A percentile compares a stretch with the other conserved stretches of the same genome.
Conservation (phyloP, 83 land plant species). For the Larix sibirica region DNA sequence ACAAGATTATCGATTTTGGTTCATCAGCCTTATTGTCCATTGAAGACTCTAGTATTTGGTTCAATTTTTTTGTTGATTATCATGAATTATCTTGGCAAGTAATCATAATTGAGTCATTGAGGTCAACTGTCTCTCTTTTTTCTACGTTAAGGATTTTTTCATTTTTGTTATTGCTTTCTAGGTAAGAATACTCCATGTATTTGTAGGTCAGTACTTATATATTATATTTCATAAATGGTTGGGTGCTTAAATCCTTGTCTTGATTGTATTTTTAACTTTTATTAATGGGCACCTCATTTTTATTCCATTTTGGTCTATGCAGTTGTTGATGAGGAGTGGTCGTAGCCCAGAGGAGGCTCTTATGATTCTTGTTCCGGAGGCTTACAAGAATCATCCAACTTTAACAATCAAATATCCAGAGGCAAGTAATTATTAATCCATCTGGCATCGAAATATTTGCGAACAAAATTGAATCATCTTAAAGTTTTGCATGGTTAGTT, state of each 20-base stretch:
- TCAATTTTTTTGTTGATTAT: not conserved
- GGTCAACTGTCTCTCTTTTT: not conserved
- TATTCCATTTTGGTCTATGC: constrained; percentile 9
- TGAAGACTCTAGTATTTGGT: not conserved
- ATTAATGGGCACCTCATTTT: not conserved
- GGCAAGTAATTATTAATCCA: constrained; percentile 43
- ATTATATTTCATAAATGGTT: not conserved
- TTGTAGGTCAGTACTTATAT: not conserved
- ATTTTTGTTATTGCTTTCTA: not conserved
- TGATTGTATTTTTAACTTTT: not conserved
- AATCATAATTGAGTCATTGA: not conserved
- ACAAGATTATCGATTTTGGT: not conserved
- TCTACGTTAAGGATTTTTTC: not conserved
- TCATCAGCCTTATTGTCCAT: not conserved
- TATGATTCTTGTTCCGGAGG: constrained; percentile 99
- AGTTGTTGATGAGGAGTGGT: constrained; percentile 96
- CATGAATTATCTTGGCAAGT: not conserved
- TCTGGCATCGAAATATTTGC: not conserved
- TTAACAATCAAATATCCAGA: constrained; percentile 91
- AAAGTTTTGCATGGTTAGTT: not conserved
- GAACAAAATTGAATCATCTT: not conserved
- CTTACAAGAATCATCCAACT: constrained; percentile 99
- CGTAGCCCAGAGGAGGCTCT: constrained; percentile 89
- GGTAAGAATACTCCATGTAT: not conserved
- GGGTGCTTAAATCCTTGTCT: not conserved